phyloP scores from a whole-genome alignment of 495 filamentous ascomycete genomes.

The Aspergillus diversus region DNA sequence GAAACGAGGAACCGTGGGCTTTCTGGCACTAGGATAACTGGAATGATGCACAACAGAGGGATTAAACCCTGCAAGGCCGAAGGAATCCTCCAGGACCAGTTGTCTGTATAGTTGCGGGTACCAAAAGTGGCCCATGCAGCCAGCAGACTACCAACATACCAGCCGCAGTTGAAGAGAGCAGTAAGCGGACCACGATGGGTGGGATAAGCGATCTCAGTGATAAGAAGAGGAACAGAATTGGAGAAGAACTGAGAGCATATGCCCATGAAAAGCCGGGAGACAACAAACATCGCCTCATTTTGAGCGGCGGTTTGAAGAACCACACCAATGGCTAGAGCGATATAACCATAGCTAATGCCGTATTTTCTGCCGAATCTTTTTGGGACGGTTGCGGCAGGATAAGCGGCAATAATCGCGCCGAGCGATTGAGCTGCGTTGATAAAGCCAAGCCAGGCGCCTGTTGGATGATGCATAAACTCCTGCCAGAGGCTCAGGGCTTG shows the following conservation, averaged over 20 bases:
- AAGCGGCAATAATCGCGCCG: not conserved
- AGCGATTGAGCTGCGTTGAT: not conserved
- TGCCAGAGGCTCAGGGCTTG: conserved; percentile 2
- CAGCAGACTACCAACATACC: not conserved
- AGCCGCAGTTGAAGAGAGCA: not conserved
- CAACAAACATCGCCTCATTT: not conserved
- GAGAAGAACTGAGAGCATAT: not conserved
- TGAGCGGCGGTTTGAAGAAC: not conserved
- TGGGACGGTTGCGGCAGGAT: not conserved
- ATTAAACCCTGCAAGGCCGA: not conserved
- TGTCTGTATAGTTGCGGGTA: not conserved
- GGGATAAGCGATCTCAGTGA: conserved; percentile 5
- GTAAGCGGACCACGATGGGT: conserved; percentile 2
- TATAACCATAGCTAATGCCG: not conserved
- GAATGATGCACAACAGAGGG: not conserved
- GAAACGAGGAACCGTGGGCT: conserved; percentile 1
- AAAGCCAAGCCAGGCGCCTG: not conserved
- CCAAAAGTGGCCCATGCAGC: conserved; percentile 2
- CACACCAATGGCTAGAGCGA: not conserved
- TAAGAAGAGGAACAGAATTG: not conserved
- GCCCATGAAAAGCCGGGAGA: conserved; percentile 1
- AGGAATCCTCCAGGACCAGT: conserved; percentile 1
- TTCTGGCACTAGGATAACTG: conserved; percentile 1
- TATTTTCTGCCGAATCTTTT: not conserved
- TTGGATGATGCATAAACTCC: not conserved